Evolutionary conservation across 257 asterid species (phyloP).

Genomic region (Plantago major): DNA sequence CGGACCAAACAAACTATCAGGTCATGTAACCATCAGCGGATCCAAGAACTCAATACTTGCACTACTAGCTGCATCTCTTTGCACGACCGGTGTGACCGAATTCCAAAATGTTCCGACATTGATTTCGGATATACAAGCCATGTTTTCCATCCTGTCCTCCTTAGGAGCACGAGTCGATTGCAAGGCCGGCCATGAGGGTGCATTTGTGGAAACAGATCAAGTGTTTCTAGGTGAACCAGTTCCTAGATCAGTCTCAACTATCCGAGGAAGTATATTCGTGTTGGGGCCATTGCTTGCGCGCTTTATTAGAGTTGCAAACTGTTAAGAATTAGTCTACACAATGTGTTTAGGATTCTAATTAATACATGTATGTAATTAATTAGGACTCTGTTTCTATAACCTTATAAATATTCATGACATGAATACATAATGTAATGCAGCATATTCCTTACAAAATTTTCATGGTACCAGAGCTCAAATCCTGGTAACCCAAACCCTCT

Average conservation of each 20-base stretch:
- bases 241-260: conserved; percentile 2
- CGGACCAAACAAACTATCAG: conserved; percentile 32
- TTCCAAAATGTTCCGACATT: conserved; percentile 29
- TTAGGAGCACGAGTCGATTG: conserved; percentile 32
- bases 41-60: conserved; percentile 42
- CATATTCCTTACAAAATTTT: too few species aligned
- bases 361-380: too few species aligned
- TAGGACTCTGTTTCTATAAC: too few species aligned
- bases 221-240: conserved; percentile 32
- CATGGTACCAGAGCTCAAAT: too few species aligned
- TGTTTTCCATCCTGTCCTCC: conserved; percentile 32
- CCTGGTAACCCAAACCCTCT: too few species aligned
- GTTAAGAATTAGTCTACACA: too few species aligned
- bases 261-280: conserved; percentile 40
- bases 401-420: too few species aligned
- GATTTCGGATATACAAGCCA: conserved; percentile 27
- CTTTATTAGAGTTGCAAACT: too few species aligned
- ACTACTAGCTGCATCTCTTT: conserved; percentile 42
- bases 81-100: conserved; percentile 29
- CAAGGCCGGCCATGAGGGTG: not conserved
- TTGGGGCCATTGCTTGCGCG: conserved; percentile 38
- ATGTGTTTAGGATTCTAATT: too few species aligned
- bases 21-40: conserved; percentile 39
- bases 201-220: conserved; percentile 23
- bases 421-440: too few species aligned